Evolutionary conservation across 768 basidiomycete genomes (phyloP), one percentile per base, ranked within the genome.

Genomic region (Russula sp.): DNA sequence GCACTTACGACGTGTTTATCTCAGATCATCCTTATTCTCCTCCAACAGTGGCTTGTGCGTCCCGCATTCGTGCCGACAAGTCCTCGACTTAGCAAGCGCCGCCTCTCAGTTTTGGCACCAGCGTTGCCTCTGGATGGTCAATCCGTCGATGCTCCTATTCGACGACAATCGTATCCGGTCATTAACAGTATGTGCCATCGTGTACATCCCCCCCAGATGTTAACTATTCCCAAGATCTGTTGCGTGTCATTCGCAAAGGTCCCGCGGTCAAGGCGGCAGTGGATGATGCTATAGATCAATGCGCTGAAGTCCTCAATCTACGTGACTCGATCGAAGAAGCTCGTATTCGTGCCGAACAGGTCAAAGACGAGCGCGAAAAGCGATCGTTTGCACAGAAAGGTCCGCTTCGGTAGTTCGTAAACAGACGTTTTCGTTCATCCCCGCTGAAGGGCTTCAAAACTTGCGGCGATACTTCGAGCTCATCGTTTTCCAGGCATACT

Each of bases 311-410:
- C 3, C 83, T 86, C 72, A 94, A 98, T 70, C 74, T 98, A 14
- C 83, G 93, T 38, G 90, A 96, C 61, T 81, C 88, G 0, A 96
- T 99, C 48, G 96, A 98, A 67, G 85, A 90, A 25, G 79, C 85
- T 2, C 83, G 93, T 25, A 73, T 81, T n/a, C 75, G 76, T 22
- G 93, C 94, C 0, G 92, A 92, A 66, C 84, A 92, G 65, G 81
- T 87, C 0, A 77, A 80, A 7, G 90, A 93, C 59, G 84, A 88
- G 57, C 81, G 80, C 61, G 80, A 86, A 70, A 88, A 85, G 71
- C 79, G 80, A 54, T 70, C 75, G 3, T 81, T 84, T 70, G 82
- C 86, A 0, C 85, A 91, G 56, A 85, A 83, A 78, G 94, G 91
- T 87, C 6, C 51, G 76, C 45, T 38, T 20, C 11, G 7, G 18